These are phyloP conservation scores for Spergularia marina DNA, from an alignment of 148 eudicot genomes.

Conservation along the genomic window DNA sequence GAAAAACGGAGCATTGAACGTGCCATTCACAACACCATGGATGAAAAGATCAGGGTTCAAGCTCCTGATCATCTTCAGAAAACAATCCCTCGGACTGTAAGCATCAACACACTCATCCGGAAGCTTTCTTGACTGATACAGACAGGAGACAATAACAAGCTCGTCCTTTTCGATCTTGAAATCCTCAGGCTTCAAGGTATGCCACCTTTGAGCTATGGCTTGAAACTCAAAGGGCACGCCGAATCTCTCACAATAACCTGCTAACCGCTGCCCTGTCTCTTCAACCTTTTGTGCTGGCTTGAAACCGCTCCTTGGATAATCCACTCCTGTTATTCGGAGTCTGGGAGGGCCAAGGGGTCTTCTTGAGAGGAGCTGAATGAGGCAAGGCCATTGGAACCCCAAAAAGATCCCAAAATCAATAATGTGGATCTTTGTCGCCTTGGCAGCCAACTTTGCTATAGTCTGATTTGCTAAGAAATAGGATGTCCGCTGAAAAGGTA, in stretches of 20 bases:
- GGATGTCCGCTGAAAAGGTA: constrained; percentile 29
- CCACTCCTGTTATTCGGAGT: constrained; percentile 31
- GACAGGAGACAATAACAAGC: constrained; percentile 20
- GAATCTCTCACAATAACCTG: constrained; percentile 33
- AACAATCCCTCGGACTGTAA: constrained; percentile 26
- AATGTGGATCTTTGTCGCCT: constrained; percentile 27
- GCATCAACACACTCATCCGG: constrained; percentile 29
- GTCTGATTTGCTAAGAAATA: constrained; percentile 25
- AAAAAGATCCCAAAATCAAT: constrained; percentile 34
- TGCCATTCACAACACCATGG: constrained; percentile 28
- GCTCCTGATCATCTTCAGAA: constrained; percentile 23
- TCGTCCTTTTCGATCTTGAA: constrained; percentile 28
- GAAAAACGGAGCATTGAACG: constrained; percentile 30
- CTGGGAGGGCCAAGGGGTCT: constrained; percentile 25
- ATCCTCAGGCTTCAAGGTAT: constrained; percentile 19
- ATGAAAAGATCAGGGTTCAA: constrained; percentile 26
- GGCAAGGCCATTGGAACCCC: constrained; percentile 39
- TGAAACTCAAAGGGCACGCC: constrained; percentile 32
- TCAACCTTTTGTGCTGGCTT: constrained; percentile 30
- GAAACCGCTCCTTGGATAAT: constrained; percentile 28
- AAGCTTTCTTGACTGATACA: constrained; percentile 19
- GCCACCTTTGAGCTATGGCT: constrained; percentile 31
- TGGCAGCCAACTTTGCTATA: constrained; percentile 29
- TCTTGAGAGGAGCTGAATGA: constrained; percentile 28
- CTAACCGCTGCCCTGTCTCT: constrained; percentile 33